Percentiles rank a stretch among this genome's conserved stretches.
These are phyloP conservation scores for Annulohypoxylon bovei DNA, from an alignment of 495 filamentous ascomycete species.

Conservation along the genomic window DNA sequence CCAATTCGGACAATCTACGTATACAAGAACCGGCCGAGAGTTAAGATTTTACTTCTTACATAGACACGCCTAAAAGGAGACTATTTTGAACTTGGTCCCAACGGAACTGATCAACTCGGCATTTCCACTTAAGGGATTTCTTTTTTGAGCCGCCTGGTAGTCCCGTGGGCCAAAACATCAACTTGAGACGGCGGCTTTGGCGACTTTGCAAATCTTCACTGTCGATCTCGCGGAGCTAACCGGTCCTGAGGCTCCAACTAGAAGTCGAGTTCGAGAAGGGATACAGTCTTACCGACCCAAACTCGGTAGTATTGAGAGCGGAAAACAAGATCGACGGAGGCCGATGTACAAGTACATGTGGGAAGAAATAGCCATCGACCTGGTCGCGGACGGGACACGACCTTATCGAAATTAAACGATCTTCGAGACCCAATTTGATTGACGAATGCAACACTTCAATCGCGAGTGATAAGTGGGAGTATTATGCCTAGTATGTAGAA, in stretches of 20 bases:
- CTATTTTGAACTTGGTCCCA: constrained; percentile 27
- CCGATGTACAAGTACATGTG: constrained; percentile 32
- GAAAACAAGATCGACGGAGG: constrained; percentile 41
- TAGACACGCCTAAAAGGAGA: neutral
- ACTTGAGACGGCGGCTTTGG: constrained; percentile 42
- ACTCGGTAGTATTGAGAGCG: constrained; percentile 29
- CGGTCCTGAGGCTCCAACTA: constrained; percentile 38
- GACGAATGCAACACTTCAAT: constrained; percentile 42
- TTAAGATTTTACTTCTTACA: neutral
- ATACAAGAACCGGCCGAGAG: constrained; percentile 13
- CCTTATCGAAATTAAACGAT: constrained; percentile 48
- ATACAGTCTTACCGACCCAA: constrained; percentile 30
- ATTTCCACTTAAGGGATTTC: constrained; percentile 34
- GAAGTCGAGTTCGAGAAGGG: constrained; percentile 32
- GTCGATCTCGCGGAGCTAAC: constrained; percentile 43
- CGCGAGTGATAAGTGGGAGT: constrained; percentile 24
- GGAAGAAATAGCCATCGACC: constrained; percentile 37
- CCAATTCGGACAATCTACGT: constrained; percentile 8
- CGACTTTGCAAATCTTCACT: constrained; percentile 37
- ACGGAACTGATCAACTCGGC: constrained; percentile 19
- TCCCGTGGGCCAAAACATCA: constrained; percentile 33
- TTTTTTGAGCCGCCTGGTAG: constrained; percentile 33
- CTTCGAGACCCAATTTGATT: constrained; percentile 40
- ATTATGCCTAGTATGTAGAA: constrained; percentile 8
- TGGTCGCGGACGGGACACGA: constrained; percentile 37